phyloP scores from a whole-genome alignment of 768 basidiomycete species.

The Cyclocybe aegerita region DNA sequence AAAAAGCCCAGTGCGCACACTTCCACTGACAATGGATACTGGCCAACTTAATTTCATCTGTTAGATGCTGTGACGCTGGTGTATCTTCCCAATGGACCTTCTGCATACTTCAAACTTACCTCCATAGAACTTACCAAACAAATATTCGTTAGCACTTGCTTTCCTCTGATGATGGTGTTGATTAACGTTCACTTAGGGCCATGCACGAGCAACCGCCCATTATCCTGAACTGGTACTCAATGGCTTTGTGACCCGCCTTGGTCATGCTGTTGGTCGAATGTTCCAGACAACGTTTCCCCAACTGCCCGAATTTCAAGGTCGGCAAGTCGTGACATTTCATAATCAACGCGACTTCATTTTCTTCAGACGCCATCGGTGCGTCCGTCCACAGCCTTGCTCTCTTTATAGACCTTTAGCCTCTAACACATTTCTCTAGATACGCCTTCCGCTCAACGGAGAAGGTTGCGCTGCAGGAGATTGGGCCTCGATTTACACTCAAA shows the following conservation, averaged over 20 bases:
- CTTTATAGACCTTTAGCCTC: slow-evolving; percentile 7
- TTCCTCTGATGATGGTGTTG: not conserved
- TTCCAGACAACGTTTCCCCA: slow-evolving; percentile 97
- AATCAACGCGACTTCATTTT: slow-evolving; percentile 98
- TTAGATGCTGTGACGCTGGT: slow-evolving; percentile 91
- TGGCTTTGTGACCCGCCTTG: slow-evolving; percentile 90
- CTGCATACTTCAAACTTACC: slow-evolving; percentile 92
- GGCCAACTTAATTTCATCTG: slow-evolving; percentile 4
- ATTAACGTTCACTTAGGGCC: slow-evolving; percentile 55
- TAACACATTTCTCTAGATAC: slow-evolving; percentile 53
- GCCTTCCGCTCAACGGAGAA: slow-evolving; percentile 91
- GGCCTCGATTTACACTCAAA: slow-evolving; percentile 95
- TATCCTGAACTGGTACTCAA: slow-evolving; percentile 95
- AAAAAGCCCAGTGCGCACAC: slow-evolving; percentile 82
- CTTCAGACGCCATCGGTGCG: slow-evolving; percentile 91
- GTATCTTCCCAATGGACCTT: slow-evolving; percentile 89
- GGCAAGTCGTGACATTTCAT: slow-evolving; percentile 96
- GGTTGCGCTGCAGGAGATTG: slow-evolving; percentile 94
- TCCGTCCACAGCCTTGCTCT: not conserved
- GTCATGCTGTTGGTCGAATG: slow-evolving; percentile 90
- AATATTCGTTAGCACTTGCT: slow-evolving; percentile 64
- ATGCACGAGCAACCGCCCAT: slow-evolving; percentile 90
- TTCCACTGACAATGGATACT: not conserved
- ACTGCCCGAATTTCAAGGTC: slow-evolving; percentile 90
- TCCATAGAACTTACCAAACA: slow-evolving; percentile 84